Evolutionary conservation across 495 filamentous ascomycete genomes (phyloP).

Genomic region (Hyphodiscus hymeniophilus): DNA sequence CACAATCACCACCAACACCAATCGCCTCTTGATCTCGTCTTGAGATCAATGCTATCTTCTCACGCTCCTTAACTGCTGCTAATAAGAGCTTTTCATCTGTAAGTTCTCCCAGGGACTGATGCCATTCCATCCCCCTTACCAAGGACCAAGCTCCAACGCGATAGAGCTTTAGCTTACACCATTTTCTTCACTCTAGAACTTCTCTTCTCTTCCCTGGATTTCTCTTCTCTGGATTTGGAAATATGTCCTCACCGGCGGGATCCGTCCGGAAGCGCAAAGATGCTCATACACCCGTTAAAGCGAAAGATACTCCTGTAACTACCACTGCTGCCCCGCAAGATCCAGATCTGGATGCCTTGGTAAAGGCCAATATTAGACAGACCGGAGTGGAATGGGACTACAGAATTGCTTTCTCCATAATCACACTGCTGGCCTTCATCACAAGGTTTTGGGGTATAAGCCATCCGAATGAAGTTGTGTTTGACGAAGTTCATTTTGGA

Average conservation of each 20-base stretch:
- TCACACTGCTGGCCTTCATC: constrained; percentile 78
- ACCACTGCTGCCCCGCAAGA: constrained; percentile 27
- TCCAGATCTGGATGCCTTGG: constrained; percentile 36
- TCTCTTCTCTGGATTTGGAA: constrained; percentile 2
- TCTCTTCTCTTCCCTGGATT: too few species aligned
- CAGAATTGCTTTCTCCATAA: constrained; percentile 66
- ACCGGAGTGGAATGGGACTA: constrained; percentile 65
- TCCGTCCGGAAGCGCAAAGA: constrained; percentile 47
- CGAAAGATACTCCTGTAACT: constrained; percentile 27
- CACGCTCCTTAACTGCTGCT: constrained; percentile 11
- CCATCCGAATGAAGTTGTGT: constrained; percentile 93
- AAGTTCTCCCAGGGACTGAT: background rate
- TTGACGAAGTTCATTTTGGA: constrained; percentile 99
- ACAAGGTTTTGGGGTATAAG: constrained; percentile 93
- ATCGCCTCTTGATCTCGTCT: constrained; percentile 20
- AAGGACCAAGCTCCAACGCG: background rate
- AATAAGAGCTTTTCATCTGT: constrained; percentile 3
- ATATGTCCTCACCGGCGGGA: constrained; percentile 26
- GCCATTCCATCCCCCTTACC: background rate
- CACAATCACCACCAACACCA: constrained; percentile 11
- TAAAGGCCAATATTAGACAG: constrained; percentile 24
- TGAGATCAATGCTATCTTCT: constrained; percentile 20
- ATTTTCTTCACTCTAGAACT: background rate
- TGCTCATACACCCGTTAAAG: constrained; percentile 34
- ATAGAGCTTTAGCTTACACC: too few species aligned